Percentiles rank a stretch among this genome's conserved stretches.
Conservation (phyloP, 176 grass and related monocot genomes). For the Tuctoria greenei region DNA sequence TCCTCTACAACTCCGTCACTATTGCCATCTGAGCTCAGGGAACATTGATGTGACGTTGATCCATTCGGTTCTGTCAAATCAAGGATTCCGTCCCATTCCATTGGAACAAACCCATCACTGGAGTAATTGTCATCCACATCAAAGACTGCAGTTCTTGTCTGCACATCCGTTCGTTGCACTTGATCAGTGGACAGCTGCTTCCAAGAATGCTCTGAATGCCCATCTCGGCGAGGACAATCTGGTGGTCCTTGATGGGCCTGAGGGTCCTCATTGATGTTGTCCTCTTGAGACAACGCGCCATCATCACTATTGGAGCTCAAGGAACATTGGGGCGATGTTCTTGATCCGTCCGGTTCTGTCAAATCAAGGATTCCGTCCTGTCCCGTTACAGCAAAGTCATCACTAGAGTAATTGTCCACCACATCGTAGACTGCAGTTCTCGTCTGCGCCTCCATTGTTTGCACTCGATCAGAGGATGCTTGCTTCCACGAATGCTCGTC, state of each 20-base stretch:
- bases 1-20: not conserved
- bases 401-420: slow-evolving; percentile 2
- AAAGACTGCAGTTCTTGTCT: not conserved
- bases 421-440: not conserved
- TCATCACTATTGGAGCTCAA: not conserved
- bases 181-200: not conserved
- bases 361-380: not conserved
- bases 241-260: too few relatives aligned
- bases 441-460: not conserved
- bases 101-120: slow-evolving; percentile 14
- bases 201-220: not conserved
- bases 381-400: slow-evolving; percentile 17
- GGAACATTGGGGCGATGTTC: slow-evolving; percentile 29
- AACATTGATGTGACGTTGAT: slow-evolving; percentile 27
- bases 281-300: too few relatives aligned
- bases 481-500: not conserved
- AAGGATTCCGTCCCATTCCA: not conserved
- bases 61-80: not conserved
- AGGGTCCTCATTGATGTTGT: too few relatives aligned
- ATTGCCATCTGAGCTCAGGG: not conserved
- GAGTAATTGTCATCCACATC: slow-evolving; percentile 10
- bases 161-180: not conserved
- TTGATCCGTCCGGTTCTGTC: not conserved
- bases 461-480: not conserved
- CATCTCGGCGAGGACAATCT: too few relatives aligned